A percentile compares a stretch with the other conserved stretches of the same genome.
Conservation (phyloP, 805 yeast genomes). For the Candida railenensis region DNA sequence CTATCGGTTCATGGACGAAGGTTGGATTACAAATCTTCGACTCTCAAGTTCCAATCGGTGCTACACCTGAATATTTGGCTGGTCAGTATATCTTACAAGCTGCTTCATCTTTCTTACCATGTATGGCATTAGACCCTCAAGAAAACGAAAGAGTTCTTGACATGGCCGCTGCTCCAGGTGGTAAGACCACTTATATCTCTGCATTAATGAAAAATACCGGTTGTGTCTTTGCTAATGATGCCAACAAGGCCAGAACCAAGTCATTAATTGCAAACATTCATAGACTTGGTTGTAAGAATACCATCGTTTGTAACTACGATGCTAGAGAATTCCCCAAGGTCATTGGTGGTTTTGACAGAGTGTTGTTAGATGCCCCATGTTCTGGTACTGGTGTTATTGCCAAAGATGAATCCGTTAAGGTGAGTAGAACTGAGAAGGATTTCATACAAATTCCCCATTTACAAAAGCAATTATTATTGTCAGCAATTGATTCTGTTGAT, state of each 20-base stretch:
- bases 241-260: constrained; percentile 94
- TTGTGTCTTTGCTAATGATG: constrained; percentile 94
- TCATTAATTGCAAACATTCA: constrained; percentile 96
- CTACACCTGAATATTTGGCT: constrained; percentile 97
- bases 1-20: constrained; percentile 97
- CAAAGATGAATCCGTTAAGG: constrained; percentile 92
- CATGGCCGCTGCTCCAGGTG: constrained; percentile 99
- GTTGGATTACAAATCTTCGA: constrained; percentile 97
- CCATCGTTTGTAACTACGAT: constrained; percentile 95
- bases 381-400: constrained; percentile 99
- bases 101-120: constrained; percentile 96
- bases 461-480: constrained; percentile 87
- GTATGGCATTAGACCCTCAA: constrained; percentile 97
- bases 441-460: constrained; percentile 95
- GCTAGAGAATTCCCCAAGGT: constrained; percentile 98
- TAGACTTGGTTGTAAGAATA: constrained; percentile 93
- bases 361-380: constrained; percentile 96
- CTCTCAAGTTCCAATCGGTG: constrained; percentile 99
- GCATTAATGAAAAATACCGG: constrained; percentile 99
- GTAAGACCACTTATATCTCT: constrained; percentile 91
- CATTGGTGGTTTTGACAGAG: constrained; percentile 96
- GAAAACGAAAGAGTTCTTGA: constrained; percentile 93
- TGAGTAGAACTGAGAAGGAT: constrained; percentile 92
- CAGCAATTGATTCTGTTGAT: constrained; percentile 97
- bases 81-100: constrained; percentile 98